Base-by-base conservation (phyloP, 768 basidiomycete genomes). In the Lactarius hatsudake region DNA sequence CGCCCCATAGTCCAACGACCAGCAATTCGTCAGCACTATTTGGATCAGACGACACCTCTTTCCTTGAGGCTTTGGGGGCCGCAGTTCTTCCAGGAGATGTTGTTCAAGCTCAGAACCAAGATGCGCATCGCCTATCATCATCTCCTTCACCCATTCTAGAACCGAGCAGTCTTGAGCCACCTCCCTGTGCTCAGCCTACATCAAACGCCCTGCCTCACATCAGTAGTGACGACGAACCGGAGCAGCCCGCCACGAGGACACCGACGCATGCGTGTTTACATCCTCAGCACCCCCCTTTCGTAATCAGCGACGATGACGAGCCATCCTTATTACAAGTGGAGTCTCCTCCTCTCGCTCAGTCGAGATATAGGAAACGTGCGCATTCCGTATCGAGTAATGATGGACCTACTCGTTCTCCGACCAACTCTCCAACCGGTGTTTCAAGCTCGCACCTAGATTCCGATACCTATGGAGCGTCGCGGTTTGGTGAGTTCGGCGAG, bases 401-500 rank as follows among this genome's bases (percentile, higher is more conserved):
- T 13, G 65, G 63, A 51, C 23, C 59, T 38, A 32, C 36, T 10
- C 32, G 53, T 32, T 68, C 68, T 1, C 30, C 38, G 7, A 20
- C 23, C 32, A 40, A 54, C 34, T 56, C 65, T 5, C 66, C 40
- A 26, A 55, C 38, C 43, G 26, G 26, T 30, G 13, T 10, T 20
- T 34, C 34, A 26, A 34, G 32, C 32, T 64, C 68, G 4, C 75
- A 76, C 59, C 6, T 63, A 20, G 68, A 63, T 45, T 32, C 68
- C 15, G 56, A 81, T 28, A 82, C 85, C 10, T 97, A 96, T 74
- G 92, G 89, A 0, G 85, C 90, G 3, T 85, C 89, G 36, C 84
- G 81, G 42, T 98, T 96, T 75, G 94, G 93, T 17, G 86, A 85
- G 1, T 93, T 87, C 69, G 91, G 90, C 0, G 88, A 95, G 73